These are phyloP conservation scores for Lodderomyces oxycetoniae DNA, from an alignment of 1,139 yeast genomes.

Conservation along the genomic window DNA sequence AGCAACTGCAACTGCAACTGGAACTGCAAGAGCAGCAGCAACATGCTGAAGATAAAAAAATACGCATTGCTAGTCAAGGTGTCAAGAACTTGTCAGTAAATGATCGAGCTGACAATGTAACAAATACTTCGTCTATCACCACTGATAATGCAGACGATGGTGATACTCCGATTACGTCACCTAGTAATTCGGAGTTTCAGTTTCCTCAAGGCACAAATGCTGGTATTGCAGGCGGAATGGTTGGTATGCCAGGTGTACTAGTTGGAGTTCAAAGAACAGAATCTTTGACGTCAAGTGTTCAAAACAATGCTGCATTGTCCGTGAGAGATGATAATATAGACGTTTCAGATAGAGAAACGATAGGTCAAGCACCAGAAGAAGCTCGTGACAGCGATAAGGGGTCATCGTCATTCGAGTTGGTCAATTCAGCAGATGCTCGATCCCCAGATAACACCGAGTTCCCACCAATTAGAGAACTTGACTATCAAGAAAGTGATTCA, in stretches of 20 bases:
- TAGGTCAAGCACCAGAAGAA: slow-evolving; percentile 21
- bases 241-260: slow-evolving; percentile 46
- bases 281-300: slow-evolving; percentile 85
- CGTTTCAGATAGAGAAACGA: slow-evolving; percentile 56
- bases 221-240: slow-evolving; percentile 39
- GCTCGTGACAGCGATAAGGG: slow-evolving; percentile 34
- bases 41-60: no score
- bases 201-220: slow-evolving; percentile 43
- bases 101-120: slow-evolving; percentile 17
- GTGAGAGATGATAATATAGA: slow-evolving; percentile 70
- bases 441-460: slow-evolving; percentile 39
- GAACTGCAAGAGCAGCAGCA: no score
- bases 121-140: slow-evolving; percentile 30
- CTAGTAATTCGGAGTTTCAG: slow-evolving; percentile 49
- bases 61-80: slow-evolving; percentile 12
- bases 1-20: no score
- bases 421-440: slow-evolving; percentile 45
- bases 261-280: slow-evolving; percentile 57
- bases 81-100: slow-evolving; percentile 19
- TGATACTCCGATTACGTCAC: slow-evolving; percentile 57
- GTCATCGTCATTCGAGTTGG: slow-evolving; percentile 50
- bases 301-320: slow-evolving; percentile 85
- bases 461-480: slow-evolving; percentile 68
- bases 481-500: slow-evolving; percentile 51
- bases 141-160: slow-evolving; percentile 30